phyloP scores from a whole-genome alignment of 139 green algal genomes.

The Chlamydomonas schloesseri region DNA sequence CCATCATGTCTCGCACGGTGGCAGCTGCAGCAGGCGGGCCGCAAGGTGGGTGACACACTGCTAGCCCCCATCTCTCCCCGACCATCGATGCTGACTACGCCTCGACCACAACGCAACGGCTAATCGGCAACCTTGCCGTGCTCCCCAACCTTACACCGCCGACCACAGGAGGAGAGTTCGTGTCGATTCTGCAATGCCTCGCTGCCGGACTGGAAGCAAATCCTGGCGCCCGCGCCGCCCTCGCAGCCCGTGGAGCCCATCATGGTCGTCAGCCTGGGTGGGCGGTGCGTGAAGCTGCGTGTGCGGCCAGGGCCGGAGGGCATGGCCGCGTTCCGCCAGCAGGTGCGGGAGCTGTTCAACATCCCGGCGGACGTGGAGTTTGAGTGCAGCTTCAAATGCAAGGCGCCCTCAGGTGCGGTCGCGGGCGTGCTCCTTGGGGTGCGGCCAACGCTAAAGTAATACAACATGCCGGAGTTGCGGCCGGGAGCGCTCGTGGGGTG shows the following conservation, averaged over 20 bases:
- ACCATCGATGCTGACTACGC: too few species aligned
- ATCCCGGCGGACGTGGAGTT: conserved; percentile 57
- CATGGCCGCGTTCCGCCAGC: conserved; percentile 45
- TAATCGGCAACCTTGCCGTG: too few species aligned
- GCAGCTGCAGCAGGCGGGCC: conserved; percentile 64
- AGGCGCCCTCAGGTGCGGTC: conserved; percentile 29
- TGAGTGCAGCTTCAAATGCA: conserved; percentile 51
- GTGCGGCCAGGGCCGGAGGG: conserved; percentile 57
- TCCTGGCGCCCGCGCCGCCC: background rate
- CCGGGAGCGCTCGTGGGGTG: too few species aligned
- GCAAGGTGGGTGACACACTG: background rate
- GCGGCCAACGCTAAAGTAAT: too few species aligned
- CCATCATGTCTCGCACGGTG: conserved; percentile 55
- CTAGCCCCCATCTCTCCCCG: too few species aligned
- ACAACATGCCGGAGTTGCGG: too few species aligned
- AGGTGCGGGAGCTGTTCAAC: conserved; percentile 55
- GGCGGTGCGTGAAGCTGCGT: conserved; percentile 40
- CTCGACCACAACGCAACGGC: too few species aligned
- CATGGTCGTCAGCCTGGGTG: conserved; percentile 59
- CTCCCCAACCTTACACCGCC: too few species aligned
- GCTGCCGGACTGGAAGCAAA: conserved; percentile 63
- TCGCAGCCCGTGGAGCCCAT: conserved; percentile 28
- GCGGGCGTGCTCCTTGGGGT: too few species aligned
- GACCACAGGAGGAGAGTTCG: conserved; percentile 44
- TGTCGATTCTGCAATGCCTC: conserved; percentile 62